Evolutionary conservation across 768 basidiomycete genomes (phyloP).

Genomic region (Boletellus ananiceps): DNA sequence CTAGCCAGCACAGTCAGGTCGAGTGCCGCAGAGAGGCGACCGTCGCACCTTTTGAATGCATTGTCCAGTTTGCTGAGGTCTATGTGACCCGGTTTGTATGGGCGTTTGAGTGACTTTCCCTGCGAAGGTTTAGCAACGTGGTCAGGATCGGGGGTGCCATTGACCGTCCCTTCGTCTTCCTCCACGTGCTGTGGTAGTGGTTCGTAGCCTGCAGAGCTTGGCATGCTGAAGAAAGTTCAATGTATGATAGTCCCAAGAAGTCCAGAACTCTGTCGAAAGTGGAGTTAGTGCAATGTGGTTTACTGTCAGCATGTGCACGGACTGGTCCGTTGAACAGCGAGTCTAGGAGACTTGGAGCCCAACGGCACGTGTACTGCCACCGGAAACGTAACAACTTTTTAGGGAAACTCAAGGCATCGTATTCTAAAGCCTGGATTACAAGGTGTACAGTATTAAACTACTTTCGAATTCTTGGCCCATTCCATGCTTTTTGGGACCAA

Average conservation of each 20-base stretch:
- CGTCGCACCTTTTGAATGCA: constrained; percentile 71
- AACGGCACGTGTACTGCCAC: constrained; percentile 21
- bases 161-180: constrained; percentile 36
- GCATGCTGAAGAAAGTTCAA: constrained; percentile 30
- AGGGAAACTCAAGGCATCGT: neutral
- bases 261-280: constrained; percentile 1
- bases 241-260: neutral
- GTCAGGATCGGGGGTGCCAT: constrained; percentile 29
- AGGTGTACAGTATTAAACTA: too few relatives aligned
- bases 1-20: constrained; percentile 31
- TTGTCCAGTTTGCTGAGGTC: constrained; percentile 76
- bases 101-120: constrained; percentile 29
- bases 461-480: too few relatives aligned
- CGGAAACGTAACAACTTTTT: constrained; percentile 2
- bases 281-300: constrained; percentile 13
- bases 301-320: constrained; percentile 12
- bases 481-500: too few relatives aligned
- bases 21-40: neutral
- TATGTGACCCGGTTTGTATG: constrained; percentile 56
- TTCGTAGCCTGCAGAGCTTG: constrained; percentile 43
- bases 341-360: constrained; percentile 9
- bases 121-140: constrained; percentile 24
- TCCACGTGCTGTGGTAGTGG: constrained; percentile 40
- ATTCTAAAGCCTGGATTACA: too few relatives aligned
- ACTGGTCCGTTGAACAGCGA: neutral